Percentiles rank a stretch among this genome's conserved stretches.
These are phyloP conservation scores for Closterium sp. DNA, from an alignment of 139 green algal genomes.

Conservation along the genomic window DNA sequence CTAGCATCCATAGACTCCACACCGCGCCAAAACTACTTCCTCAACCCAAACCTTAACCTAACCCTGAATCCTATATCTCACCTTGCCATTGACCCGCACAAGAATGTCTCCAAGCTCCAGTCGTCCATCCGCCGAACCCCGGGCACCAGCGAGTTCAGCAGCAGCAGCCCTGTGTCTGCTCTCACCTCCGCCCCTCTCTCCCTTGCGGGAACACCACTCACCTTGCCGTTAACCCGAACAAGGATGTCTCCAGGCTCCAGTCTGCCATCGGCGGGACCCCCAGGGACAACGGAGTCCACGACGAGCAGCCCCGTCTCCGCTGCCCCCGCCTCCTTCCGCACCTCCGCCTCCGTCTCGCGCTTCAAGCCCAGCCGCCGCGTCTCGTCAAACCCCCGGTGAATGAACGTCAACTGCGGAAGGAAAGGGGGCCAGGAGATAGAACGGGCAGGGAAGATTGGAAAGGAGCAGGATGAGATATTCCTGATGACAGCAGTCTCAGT, in stretches of 20 bases:
- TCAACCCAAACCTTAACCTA: too few species aligned
- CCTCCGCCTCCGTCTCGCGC: slow-evolving; percentile 67
- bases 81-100: slow-evolving; percentile 60
- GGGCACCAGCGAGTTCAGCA: slow-evolving; percentile 80
- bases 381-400: slow-evolving; percentile 93
- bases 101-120: slow-evolving; percentile 86
- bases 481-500: too few species aligned
- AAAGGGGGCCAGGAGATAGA: background rate
- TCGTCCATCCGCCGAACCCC: slow-evolving; percentile 66
- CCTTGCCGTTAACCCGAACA: slow-evolving; percentile 52
- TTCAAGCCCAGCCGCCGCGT: slow-evolving; percentile 75
- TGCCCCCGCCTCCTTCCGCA: background rate
- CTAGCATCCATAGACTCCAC: too few species aligned
- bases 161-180: slow-evolving; percentile 61
- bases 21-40: too few species aligned
- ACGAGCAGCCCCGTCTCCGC: slow-evolving; percentile 80
- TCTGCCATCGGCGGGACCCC: background rate
- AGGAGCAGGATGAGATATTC: background rate
- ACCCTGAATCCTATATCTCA: too few species aligned
- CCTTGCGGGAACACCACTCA: background rate
- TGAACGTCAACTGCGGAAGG: slow-evolving; percentile 63
- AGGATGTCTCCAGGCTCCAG: slow-evolving; percentile 45
- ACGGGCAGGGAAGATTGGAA: background rate
- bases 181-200: too few species aligned
- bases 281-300: background rate